Percentiles rank a stretch among this genome's conserved stretches.
Evolutionary conservation across 257 asterid genomes (phyloP).

Genomic region (Paulownia fortunei): DNA sequence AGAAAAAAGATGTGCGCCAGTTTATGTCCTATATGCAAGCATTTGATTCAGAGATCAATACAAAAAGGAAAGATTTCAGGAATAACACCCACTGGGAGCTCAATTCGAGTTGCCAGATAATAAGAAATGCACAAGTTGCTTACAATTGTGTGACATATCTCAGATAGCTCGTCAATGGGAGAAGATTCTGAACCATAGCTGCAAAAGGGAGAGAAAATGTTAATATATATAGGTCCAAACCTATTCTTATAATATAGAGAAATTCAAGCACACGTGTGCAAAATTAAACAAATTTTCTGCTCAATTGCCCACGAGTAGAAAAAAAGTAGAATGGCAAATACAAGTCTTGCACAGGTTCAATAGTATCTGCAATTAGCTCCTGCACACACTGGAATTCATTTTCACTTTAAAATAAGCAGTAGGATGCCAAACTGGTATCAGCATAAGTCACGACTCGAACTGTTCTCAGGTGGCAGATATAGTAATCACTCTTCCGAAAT

Average conservation of each 20-base stretch:
- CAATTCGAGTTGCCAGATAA: background rate
- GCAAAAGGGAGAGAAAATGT: constrained; percentile 35
- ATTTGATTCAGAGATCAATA: background rate
- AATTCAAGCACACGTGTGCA: background rate
- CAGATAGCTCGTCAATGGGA: constrained; percentile 67
- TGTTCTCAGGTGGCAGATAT: too few species aligned
- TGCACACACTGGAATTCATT: too few species aligned
- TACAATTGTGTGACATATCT: constrained; percentile 81
- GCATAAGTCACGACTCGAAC: too few species aligned
- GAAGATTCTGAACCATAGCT: constrained; percentile 89
- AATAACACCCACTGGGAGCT: constrained; percentile 25
- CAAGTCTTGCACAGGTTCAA: too few species aligned
- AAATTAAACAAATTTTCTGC: background rate
- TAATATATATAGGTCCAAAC: background rate
- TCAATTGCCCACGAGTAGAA: too few species aligned
- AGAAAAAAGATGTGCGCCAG: background rate
- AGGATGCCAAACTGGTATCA: too few species aligned
- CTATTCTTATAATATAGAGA: background rate
- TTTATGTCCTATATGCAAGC: background rate
- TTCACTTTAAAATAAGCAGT: too few species aligned
- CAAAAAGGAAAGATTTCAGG: background rate
- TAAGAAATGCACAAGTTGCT: constrained; percentile 17
- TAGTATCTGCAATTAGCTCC: too few species aligned
- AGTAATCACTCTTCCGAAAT: too few species aligned
- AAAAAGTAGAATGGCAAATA: too few species aligned